phyloP scores from a whole-genome alignment of 2,329 filamentous ascomycete genomes.

The Colletotrichum paranaense region DNA sequence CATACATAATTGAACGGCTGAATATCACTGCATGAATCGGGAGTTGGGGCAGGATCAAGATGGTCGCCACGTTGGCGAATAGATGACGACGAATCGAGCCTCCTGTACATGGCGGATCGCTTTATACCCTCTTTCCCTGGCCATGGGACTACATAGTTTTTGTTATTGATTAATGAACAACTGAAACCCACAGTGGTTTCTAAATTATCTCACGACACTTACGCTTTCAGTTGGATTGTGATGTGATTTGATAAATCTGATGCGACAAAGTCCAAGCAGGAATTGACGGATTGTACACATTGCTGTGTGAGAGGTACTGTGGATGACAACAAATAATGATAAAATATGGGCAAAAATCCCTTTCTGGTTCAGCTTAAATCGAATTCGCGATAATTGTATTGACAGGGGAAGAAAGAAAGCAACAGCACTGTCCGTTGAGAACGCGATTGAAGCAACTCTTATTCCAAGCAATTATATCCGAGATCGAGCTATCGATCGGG shows the following conservation, averaged over 20 bases:
- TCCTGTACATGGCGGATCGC: slow-evolving; percentile 20
- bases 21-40: slow-evolving; percentile 18
- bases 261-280: no score
- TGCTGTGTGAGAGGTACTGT: background rate
- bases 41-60: slow-evolving; percentile 25
- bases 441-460: background rate
- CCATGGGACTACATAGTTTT: slow-evolving; percentile 24
- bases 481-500: background rate
- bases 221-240: background rate
- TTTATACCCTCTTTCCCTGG: slow-evolving; percentile 30
- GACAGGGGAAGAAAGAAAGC: background rate
- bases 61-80: slow-evolving; percentile 9
- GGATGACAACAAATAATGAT: background rate
- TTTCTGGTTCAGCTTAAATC: background rate
- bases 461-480: background rate
- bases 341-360: no score
- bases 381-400: background rate
- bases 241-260: no score
- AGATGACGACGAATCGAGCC: slow-evolving; percentile 11
- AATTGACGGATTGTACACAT: no score
- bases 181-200: background rate
- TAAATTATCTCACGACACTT: background rate
- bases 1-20: slow-evolving; percentile 24
- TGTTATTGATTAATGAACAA: slow-evolving; percentile 13
- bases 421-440: background rate